Evolutionary conservation across 1,284 basidiomycete species (phyloP).

Genomic region (Cystobasidium sp.): DNA sequence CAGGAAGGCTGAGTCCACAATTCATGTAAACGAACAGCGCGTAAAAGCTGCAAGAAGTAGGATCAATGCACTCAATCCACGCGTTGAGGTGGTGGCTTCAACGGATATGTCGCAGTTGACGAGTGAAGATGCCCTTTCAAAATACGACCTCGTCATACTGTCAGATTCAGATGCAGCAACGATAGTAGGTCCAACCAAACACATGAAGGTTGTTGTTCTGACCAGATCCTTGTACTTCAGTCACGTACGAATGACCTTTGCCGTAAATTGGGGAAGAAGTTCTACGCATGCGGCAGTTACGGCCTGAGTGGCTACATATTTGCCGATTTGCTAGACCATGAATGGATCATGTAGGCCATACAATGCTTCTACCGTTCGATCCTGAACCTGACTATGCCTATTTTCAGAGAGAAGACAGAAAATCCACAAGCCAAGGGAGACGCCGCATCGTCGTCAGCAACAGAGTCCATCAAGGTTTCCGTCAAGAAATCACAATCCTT

Average conservation of each 20-base stretch:
- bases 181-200: slow-evolving; percentile 66
- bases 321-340: slow-evolving; percentile 83
- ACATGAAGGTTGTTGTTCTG: neutral
- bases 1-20: slow-evolving; percentile 41
- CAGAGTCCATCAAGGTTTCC: slow-evolving; percentile 58
- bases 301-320: slow-evolving; percentile 94
- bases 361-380: neutral
- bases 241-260: slow-evolving; percentile 76
- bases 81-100: slow-evolving; percentile 76
- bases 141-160: slow-evolving; percentile 57
- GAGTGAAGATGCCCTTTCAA: slow-evolving; percentile 56
- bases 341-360: slow-evolving; percentile 77
- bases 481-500: slow-evolving; percentile 70
- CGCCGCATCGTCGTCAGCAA: slow-evolving; percentile 65
- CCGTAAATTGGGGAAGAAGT: slow-evolving; percentile 70
- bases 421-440: slow-evolving; percentile 63
- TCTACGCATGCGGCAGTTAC: slow-evolving; percentile 86
- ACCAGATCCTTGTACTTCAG: slow-evolving; percentile 59
- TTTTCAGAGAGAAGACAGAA: slow-evolving; percentile 56
- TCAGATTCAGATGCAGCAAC: slow-evolving; percentile 57
- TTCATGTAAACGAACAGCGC: slow-evolving; percentile 63
- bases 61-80: slow-evolving; percentile 87
- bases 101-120: slow-evolving; percentile 57
- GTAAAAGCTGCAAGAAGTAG: slow-evolving; percentile 80
- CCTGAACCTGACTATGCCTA: neutral